Conservation (phyloP, 2,329 filamentous ascomycete genomes). For the Xylariales sp. region DNA sequence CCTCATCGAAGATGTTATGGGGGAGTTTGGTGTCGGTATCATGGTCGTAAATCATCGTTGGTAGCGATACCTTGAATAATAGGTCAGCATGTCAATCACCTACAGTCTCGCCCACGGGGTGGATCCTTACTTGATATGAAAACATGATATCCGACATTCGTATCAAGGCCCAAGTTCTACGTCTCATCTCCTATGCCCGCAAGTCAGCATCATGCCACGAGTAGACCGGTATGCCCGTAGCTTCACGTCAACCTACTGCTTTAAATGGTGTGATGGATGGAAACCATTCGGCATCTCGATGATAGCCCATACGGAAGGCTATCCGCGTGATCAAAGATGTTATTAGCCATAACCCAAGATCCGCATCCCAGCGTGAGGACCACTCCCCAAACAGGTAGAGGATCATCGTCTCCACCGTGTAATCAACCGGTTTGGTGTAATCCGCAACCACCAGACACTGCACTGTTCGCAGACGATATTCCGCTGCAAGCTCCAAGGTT, state of each 20-base stretch:
- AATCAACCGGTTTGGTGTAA: slow-evolving; percentile 68
- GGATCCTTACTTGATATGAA: slow-evolving; percentile 61
- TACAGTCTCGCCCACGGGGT: no score
- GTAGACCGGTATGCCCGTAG: slow-evolving; percentile 5
- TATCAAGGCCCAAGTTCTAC: slow-evolving; percentile 65
- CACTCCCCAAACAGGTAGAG: slow-evolving; percentile 75
- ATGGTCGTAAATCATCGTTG: slow-evolving; percentile 65
- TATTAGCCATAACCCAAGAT: slow-evolving; percentile 61
- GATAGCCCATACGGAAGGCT: slow-evolving; percentile 68
- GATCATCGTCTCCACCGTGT: slow-evolving; percentile 74
- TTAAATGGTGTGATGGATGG: slow-evolving; percentile 67
- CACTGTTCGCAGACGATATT: slow-evolving; percentile 68
- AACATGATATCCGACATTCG: slow-evolving; percentile 72
- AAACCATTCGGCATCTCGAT: slow-evolving; percentile 73
- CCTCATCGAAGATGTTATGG: slow-evolving; percentile 76
- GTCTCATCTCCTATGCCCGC: slow-evolving; percentile 61
- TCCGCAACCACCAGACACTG: slow-evolving; percentile 74
- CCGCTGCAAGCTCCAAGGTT: slow-evolving; percentile 52
- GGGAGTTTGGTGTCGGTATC: slow-evolving; percentile 74
- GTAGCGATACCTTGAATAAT: slow-evolving; percentile 43
- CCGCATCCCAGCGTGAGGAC: slow-evolving; percentile 67
- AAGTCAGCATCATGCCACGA: slow-evolving; percentile 9
- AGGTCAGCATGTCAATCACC: not conserved
- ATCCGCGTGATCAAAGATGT: slow-evolving; percentile 51
- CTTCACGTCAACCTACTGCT: slow-evolving; percentile 42